Base-by-base conservation (phyloP, 164 flowering plant species). In the Dillenia turbinata region DNA sequence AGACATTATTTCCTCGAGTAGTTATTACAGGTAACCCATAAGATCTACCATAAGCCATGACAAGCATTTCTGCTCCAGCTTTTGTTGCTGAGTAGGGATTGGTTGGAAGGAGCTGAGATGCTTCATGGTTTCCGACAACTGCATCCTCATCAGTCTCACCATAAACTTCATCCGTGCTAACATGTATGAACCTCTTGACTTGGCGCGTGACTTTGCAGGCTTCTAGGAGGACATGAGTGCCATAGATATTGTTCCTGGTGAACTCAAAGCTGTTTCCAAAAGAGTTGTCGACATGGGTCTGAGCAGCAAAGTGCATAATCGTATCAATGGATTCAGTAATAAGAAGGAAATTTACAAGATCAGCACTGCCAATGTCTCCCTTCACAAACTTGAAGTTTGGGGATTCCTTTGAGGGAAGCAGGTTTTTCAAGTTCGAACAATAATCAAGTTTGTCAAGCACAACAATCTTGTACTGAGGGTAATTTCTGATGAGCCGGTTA, bases 1-100 rank as follows among this genome's bases (percentile, higher is more conserved):
- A 87, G 19, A 87, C 92, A 71, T 87, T 87, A 75, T 87, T 87
- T 40, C 92, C 92, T 49, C 92, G 72, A 24, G 92, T 85, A 16
- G 92, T 87, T 13, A 87, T 87, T 19, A 83, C 88, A 52, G 92
- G 92, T n/a, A 87, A 67, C 9, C 90, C 90, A 66, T 87, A 87
- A 0, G 92, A 87, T 54, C 89, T 71, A 24, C 86, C 90, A 80
- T 87, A 87, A 5, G 92, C 92, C 92, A 87, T 87, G 44, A 86
- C 92, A 65, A 86, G 88, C 92, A 86, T 86, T 67, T 86, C 92
- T 12, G 92, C 92, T 46, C 92, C 92, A 54, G 92, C 92, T 74
- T 86, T 86, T 26, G 92, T 86, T 0, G 92, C 92, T 52, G 92
- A 86, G 75, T 87, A 87, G 2, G 92, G 92, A 57, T 87, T 86